Conservation (phyloP, 2,329 filamentous ascomycete species). For the Trichoderma arundinaceum region DNA sequence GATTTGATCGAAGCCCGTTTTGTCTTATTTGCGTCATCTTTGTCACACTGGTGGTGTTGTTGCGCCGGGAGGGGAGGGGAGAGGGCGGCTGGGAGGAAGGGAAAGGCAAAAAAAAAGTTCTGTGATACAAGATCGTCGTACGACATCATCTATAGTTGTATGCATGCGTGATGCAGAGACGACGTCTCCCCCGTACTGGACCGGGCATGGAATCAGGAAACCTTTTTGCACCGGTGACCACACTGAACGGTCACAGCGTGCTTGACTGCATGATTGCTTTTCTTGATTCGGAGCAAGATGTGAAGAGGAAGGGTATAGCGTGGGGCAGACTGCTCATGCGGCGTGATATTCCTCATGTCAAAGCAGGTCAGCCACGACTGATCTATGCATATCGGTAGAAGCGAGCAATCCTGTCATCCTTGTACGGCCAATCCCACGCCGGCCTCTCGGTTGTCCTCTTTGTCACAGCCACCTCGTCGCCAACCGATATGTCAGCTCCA, state of each 20-base stretch:
- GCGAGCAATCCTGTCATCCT: slow-evolving; percentile 19
- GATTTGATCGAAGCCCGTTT: neutral
- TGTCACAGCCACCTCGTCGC: slow-evolving; percentile 61
- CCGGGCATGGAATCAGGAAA: neutral
- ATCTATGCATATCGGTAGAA: slow-evolving; percentile 28
- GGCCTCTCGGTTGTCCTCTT: slow-evolving; percentile 58
- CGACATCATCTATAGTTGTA: neutral
- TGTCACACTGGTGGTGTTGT: neutral
- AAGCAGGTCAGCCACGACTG: neutral
- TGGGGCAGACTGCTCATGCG: no score
- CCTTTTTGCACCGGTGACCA: neutral
- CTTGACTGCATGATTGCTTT: neutral
- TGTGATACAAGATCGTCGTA: slow-evolving; percentile 5
- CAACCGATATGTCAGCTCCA: slow-evolving; percentile 53
- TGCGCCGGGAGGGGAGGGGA: neutral
- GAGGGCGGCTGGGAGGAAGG: neutral
- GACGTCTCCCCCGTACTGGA: neutral
- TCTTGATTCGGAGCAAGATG: neutral
- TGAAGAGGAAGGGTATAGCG: neutral
- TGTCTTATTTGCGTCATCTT: neutral
- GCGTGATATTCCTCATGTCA: neutral
- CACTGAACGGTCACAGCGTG: neutral
- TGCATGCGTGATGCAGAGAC: neutral
- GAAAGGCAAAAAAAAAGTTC: neutral
- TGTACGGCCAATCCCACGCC: slow-evolving; percentile 57